phyloP scores from a whole-genome alignment of 345 rosid species.

The Brassica carinata region DNA sequence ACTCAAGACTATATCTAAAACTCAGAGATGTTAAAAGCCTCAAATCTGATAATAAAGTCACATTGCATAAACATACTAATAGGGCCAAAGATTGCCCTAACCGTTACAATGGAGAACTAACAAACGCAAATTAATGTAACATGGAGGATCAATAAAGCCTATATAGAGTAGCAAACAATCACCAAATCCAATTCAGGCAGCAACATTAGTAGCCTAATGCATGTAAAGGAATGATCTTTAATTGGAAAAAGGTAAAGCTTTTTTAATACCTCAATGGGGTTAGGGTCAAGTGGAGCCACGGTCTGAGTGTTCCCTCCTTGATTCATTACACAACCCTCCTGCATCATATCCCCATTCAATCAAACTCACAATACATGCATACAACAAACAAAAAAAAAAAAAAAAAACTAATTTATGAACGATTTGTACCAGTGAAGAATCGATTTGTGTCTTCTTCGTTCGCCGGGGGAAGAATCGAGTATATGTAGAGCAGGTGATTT shows the following conservation, averaged over 20 bases:
- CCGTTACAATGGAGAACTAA: background rate
- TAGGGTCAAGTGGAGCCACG: slow-evolving; percentile 59
- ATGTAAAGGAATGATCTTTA: background rate
- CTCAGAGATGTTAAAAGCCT: slow-evolving; percentile 16
- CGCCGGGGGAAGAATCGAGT: slow-evolving; percentile 20
- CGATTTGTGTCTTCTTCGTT: background rate
- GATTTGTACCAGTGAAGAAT: slow-evolving; percentile 24
- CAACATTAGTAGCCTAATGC: background rate
- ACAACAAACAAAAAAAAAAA: too few relatives aligned
- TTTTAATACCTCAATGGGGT: slow-evolving; percentile 57
- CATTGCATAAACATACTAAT: slow-evolving; percentile 4
- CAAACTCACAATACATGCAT: slow-evolving; percentile 5
- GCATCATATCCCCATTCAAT: background rate
- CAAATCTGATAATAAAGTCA: background rate
- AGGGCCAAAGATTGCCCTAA: background rate
- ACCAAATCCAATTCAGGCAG: slow-evolving; percentile 7
- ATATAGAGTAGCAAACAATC: background rate
- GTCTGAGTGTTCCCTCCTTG: slow-evolving; percentile 69
- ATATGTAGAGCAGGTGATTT: slow-evolving; percentile 24
- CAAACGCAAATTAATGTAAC: background rate
- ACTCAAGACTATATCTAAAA: slow-evolving; percentile 7
- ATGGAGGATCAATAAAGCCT: background rate
- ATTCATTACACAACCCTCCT: slow-evolving; percentile 72
- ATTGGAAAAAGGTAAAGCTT: background rate
- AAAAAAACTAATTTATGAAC: slow-evolving; percentile 6